Conservation (phyloP, 352 stramenopile genomes). For the Phytophthora ohioensis region DNA sequence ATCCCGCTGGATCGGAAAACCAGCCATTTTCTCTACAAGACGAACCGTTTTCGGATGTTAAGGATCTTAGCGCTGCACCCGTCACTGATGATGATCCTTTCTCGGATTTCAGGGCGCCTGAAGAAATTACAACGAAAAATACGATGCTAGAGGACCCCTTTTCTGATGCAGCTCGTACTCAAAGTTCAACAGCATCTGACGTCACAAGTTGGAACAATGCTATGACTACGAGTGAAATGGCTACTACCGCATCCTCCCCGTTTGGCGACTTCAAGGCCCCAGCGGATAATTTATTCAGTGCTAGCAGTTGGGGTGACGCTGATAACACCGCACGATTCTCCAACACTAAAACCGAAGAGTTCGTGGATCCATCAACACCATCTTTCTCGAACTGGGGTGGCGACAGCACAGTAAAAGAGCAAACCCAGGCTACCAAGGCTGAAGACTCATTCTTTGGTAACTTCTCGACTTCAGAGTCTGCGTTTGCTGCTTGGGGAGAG, state of each 20-base stretch:
- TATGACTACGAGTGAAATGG: neutral
- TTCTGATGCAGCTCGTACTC: slow-evolving; percentile 8
- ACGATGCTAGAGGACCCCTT: slow-evolving; percentile 17
- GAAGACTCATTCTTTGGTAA: slow-evolving; percentile 2
- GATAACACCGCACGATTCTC: neutral
- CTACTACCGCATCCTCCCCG: neutral
- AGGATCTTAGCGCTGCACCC: neutral
- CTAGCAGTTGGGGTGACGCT: slow-evolving; percentile 3
- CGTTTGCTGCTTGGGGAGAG: slow-evolving; percentile 11
- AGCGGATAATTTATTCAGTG: neutral
- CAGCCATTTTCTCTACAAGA: slow-evolving; percentile 11
- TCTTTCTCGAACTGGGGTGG: slow-evolving; percentile 15
- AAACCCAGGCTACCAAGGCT: neutral
- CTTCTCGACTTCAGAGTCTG: slow-evolving; percentile 7
- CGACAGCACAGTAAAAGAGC: neutral
- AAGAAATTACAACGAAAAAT: slow-evolving; percentile 1
- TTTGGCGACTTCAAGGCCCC: neutral
- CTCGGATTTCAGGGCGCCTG: slow-evolving; percentile 23
- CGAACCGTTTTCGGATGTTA: slow-evolving; percentile 18
- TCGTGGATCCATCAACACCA: neutral
- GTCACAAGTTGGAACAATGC: slow-evolving; percentile 14
- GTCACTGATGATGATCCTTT: slow-evolving; percentile 27
- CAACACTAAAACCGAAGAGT: neutral
- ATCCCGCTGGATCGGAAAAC: neutral
- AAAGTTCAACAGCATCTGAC: slow-evolving; percentile 8